Conservation (phyloP, 116 monocot species). For the Cymodocea nodosa region DNA sequence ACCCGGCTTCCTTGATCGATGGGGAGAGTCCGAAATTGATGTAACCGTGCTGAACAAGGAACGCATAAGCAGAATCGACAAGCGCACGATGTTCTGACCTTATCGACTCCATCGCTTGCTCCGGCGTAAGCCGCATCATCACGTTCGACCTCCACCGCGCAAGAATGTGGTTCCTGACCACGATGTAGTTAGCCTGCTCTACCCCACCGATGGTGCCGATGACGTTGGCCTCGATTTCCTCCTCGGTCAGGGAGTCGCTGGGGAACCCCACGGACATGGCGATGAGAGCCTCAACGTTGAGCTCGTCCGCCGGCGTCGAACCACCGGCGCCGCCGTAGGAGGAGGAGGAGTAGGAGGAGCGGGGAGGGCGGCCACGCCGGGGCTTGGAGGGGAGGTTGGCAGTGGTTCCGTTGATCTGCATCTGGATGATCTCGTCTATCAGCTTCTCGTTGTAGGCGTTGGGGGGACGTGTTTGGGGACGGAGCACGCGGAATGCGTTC, state of each 20-base stretch:
- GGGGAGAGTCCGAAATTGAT: slow-evolving; percentile 77
- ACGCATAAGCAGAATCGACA: slow-evolving; percentile 47
- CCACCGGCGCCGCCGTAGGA: slow-evolving; percentile 3
- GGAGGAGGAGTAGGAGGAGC: background rate
- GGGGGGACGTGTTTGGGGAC: slow-evolving; percentile 15
- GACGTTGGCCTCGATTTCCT: slow-evolving; percentile 69
- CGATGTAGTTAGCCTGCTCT: slow-evolving; percentile 68
- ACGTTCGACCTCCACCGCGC: slow-evolving; percentile 66
- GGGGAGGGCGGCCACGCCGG: slow-evolving; percentile 21
- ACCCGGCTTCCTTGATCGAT: slow-evolving; percentile 17
- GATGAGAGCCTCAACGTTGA: slow-evolving; percentile 74
- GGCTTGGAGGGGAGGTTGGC: background rate
- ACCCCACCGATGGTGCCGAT: slow-evolving; percentile 35
- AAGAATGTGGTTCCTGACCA: slow-evolving; percentile 86
- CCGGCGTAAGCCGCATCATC: slow-evolving; percentile 33
- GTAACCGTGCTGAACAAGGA: slow-evolving; percentile 57
- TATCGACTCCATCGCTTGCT: slow-evolving; percentile 56
- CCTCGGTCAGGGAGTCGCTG: slow-evolving; percentile 81
- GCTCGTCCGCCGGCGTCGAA: slow-evolving; percentile 34
- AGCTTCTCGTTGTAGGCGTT: slow-evolving; percentile 41
- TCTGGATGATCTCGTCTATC: slow-evolving; percentile 46
- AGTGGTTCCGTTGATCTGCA: slow-evolving; percentile 32
- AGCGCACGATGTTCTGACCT: slow-evolving; percentile 59
- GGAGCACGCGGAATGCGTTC: slow-evolving; percentile 31
- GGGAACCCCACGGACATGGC: slow-evolving; percentile 81